Base-by-base conservation (phyloP, 345 rosid species). In the Barbarea vulgaris region DNA sequence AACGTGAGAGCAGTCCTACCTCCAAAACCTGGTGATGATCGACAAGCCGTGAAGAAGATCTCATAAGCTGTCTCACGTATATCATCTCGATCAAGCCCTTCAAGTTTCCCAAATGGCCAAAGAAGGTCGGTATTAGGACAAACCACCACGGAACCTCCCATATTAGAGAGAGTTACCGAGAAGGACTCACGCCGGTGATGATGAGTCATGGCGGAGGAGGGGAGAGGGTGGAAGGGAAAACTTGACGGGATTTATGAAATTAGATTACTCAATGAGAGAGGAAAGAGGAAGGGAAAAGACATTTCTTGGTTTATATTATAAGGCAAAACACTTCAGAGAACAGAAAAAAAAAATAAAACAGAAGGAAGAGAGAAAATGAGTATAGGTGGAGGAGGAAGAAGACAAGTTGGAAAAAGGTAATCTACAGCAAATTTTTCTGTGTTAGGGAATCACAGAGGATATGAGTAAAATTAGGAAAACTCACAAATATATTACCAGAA, bases 41-140 rank as follows among this genome's bases (percentile, higher is more conserved):
- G 79, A 56, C 99, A 95, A 11, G 97, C 75, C 3, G 91, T 90
- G 85, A 95, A 89, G 78, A 95, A 92, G 17, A 95, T 83, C 81
- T 92, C 97, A 28, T 95, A 95, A 34, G 99, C 93, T 0, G 91
- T 83, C 72, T 90, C 97, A 3, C 97, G 85, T 68, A 95, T 79
- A 48, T 92, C 97, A 8, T 92, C 88, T 3, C 72, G 51, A 3
- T 87, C 91, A 1, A 90, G 81, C 50, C 81, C 82, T 6, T 80
- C 79, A 13, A 92, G 87, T 70, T 81, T 79, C 28, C 85, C 88
- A 3, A 90, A 90, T 5, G 97, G 99, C 90, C 97, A 95, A 6
- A 72, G 42, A 44, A 92, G 89, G 80, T 89, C 96, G 12, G 79
- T 24, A 28, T 81, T 82, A 69, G 78, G 48, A 70, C 72, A 19